Base-by-base conservation (phyloP, 2,329 filamentous ascomycete genomes). In the Talaromyces sp. region DNA sequence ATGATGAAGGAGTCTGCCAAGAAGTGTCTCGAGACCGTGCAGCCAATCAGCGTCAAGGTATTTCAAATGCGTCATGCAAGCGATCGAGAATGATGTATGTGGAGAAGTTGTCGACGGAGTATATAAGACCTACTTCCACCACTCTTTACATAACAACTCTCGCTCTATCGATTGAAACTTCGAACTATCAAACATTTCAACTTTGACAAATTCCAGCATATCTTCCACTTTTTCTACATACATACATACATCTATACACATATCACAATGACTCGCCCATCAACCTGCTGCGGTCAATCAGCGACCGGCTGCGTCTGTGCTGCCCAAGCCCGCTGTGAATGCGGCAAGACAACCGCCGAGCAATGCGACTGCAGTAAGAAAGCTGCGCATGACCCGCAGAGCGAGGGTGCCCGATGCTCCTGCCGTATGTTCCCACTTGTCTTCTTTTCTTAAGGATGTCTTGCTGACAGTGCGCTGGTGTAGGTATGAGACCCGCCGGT, bases 351-450 rank as follows among this genome's bases (percentile, higher is more conserved):
- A 75, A 86, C 87, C 3, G 93, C 93, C 57, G 86, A 96, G 56
- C 83, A 93, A 75, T 98, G 93, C 85, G 89, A 82, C 66, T 97
- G 93, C 81, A 86, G 86, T 71, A 93, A 91, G 77, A 84, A 92
- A 3, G 67, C 83, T 3, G 78, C 81, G 16, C 93, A 97, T 83
- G 59, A 61, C 40, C 97, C 97, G 82, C 79, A 79, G 44, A 75
- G 91, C 62, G 76, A 81, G 6, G 91, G 91, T 6, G 83, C 90
- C 42, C 84, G 91, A 69, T 96, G 92, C 83, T 92, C 90, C 50
- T 96, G 92, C 82, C 86, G 91, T 84, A 80, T 67, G 81, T 81
- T 54, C 23, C 14, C 9, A n/a, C 25, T 5, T 48, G 1, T 48
- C 1, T 31, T 48, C 3, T 6, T 11, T 31, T 31, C 25, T 35